phyloP scores from a whole-genome alignment of 352 stramenopile genomes.

The Phytophthora melonis region DNA sequence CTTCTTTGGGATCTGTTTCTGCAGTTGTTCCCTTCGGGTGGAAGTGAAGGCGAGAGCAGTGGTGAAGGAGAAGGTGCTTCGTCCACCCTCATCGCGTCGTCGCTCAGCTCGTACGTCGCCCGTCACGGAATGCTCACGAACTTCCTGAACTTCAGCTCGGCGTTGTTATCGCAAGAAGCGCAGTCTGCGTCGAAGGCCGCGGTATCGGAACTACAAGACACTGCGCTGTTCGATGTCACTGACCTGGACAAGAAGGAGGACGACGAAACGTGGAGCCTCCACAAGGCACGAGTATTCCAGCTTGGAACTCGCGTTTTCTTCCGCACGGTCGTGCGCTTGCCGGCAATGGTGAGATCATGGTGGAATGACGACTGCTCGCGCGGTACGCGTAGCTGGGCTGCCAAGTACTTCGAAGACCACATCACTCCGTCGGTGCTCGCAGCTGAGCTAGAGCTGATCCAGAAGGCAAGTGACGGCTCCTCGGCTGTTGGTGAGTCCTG shows the following conservation, averaged over 20 bases:
- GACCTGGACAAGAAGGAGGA: slow-evolving; percentile 47
- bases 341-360: slow-evolving; percentile 90
- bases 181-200: slow-evolving; percentile 35
- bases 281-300: slow-evolving; percentile 56
- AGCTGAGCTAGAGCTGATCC: slow-evolving; percentile 82
- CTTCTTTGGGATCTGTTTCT: slow-evolving; percentile 88
- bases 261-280: slow-evolving; percentile 41
- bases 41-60: slow-evolving; percentile 9
- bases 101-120: slow-evolving; percentile 73
- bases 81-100: slow-evolving; percentile 66
- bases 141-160: slow-evolving; percentile 73
- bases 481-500: slow-evolving; percentile 46
- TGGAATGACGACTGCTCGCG: slow-evolving; percentile 92
- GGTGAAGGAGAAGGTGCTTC: slow-evolving; percentile 27
- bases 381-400: slow-evolving; percentile 81
- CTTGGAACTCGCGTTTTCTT: slow-evolving; percentile 81
- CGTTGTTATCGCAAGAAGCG: slow-evolving; percentile 70
- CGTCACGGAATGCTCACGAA: slow-evolving; percentile 67
- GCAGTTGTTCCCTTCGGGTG: slow-evolving; percentile 73
- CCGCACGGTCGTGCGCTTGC: slow-evolving; percentile 81
- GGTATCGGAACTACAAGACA: slow-evolving; percentile 55
- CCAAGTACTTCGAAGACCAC: slow-evolving; percentile 91
- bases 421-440: slow-evolving; percentile 85
- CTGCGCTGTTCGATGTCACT: slow-evolving; percentile 51
- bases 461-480: slow-evolving; percentile 57